phyloP scores from a whole-genome alignment of 2,329 filamentous ascomycete genomes.

The Chrysosporium queenslandicum region DNA sequence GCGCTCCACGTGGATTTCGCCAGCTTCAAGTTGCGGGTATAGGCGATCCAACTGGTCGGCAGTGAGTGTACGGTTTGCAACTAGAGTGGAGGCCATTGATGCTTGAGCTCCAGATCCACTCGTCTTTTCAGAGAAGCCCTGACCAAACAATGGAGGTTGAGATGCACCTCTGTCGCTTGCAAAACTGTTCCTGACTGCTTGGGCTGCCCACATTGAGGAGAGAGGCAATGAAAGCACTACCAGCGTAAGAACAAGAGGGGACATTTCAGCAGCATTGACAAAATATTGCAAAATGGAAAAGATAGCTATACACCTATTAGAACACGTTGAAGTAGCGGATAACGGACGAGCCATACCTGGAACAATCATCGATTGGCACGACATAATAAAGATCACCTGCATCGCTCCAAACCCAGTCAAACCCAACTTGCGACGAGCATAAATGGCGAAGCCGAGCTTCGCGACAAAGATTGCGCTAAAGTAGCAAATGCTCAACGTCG shows the following conservation, averaged over 20 bases:
- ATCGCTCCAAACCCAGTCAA: conserved; percentile 54
- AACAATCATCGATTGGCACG: conserved; percentile 55
- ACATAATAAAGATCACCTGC: conserved; percentile 58
- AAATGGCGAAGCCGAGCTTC: conserved; percentile 52
- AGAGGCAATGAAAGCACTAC: conserved; percentile 56
- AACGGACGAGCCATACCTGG: conserved; percentile 42
- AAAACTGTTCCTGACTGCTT: conserved; percentile 24
- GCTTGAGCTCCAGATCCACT: not conserved
- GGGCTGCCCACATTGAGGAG: conserved; percentile 55
- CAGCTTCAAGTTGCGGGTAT: conserved; percentile 15
- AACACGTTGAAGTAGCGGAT: no score
- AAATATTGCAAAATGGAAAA: conserved; percentile 51
- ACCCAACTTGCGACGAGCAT: conserved; percentile 46
- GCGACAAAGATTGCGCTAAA: conserved; percentile 53
- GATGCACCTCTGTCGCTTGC: conserved; percentile 5
- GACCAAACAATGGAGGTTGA: conserved; percentile 7
- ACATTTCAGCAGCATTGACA: conserved; percentile 43
- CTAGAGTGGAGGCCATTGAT: conserved; percentile 6
- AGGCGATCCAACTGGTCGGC: conserved; percentile 15
- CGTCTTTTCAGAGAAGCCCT: not conserved
- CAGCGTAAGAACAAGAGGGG: conserved; percentile 46
- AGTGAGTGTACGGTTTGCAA: not conserved
- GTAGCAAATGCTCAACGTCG: conserved; percentile 50
- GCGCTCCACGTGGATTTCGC: conserved; percentile 13
- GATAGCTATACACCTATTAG: conserved; percentile 47